Base-by-base conservation (phyloP, 208 protist species). In the Trypanosoma scelopori region DNA sequence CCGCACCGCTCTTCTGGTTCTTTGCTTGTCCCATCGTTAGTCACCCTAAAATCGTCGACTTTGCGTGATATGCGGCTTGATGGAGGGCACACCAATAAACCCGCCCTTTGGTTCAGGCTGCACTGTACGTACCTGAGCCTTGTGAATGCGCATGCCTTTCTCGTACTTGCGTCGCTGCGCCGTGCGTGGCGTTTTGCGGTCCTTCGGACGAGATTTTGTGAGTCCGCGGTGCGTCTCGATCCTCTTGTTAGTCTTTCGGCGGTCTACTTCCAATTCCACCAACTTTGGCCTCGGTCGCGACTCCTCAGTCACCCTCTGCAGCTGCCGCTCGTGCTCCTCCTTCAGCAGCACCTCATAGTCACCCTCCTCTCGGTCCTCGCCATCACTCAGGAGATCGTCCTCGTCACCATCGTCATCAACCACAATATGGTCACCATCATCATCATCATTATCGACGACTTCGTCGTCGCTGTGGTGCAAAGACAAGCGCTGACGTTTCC, bases 211-310 rank as follows among this genome's bases (percentile, higher is more conserved):
- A 11, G 90, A 53, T 79, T 87, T 90, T 11, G 90, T 96, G 65
- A 96, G 87, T 27, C 90, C 90, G 25, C 91, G 81, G 75, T 96
- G 91, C 1, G 86, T 81, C 74, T 96, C 87, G 42, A 96, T 96
- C 71, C 76, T 85, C 64, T 89, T 94, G 27, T 67, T 76, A 0
- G 79, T 84, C 77, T 96, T 94, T 45, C 91, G 83, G 13, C 91
- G 85, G 4, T 85, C 84, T 53, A 92, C 79, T 58, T 87, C 89
- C 45, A 84, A 74, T 61, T 79, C 61, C 20, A 61, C 66, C 20
- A 76, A 53, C 53, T 85, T 79, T 37, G 65, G 67, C 62, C 63
- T 63, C 18, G 76, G 76, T 35, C 41, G 73, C 55, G 46, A 66
- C 43, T 50, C 64, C 43, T 35, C 68, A 42, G 61, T 64, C 1